Base-by-base conservation (phyloP, 2,329 filamentous ascomycete genomes). In the Blastomyces parvus region DNA sequence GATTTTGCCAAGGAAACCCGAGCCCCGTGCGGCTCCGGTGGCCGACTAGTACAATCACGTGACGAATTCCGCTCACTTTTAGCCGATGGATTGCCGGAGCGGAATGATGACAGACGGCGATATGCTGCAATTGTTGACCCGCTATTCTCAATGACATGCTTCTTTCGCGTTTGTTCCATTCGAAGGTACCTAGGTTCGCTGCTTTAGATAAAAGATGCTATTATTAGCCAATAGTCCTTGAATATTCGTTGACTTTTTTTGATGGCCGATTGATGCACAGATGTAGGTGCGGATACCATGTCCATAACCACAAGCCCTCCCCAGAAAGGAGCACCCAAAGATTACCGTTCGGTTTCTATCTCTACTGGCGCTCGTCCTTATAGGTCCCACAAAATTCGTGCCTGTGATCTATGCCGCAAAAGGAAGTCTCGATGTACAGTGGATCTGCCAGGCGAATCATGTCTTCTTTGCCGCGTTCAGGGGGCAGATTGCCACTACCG, bases 371-470 rank as follows among this genome's bases (percentile, higher is more conserved):
- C 77, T 60, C 78, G 84, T 55, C 84, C 84, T 2, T 86, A 86
- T 69, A 77, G 84, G 64, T 86, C 84, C 8, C 84, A 86, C 73
- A 80, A 84, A 65, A 80, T 82, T 48, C 83, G 84, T 59, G 84
- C 84, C 9, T 87, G 85, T 73, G 74, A 83, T 61, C 75, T 83
- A 17, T 87, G 85, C 69, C 79, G 85, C 61, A 81, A 81, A 64
- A 80, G 85, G 64, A 86, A 86, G 70, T 84, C 83, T 1, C 79
- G 85, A 66, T 87, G 85, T 70, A 84, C 83, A 22, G 80, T 84
- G 36, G 83, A 85, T 67, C 73, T 81, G 17, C 77, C 79, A 4
- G 78, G 81, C 1, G 74, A 80, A 60, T 77, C 78, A 8, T 87
- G 84, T 67, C 72, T 85, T 9, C 78, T 86, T 69, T 87, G 84